These are phyloP conservation scores for Serendipita vermifera DNA, from an alignment of 768 basidiomycete species.

Conservation along the genomic window DNA sequence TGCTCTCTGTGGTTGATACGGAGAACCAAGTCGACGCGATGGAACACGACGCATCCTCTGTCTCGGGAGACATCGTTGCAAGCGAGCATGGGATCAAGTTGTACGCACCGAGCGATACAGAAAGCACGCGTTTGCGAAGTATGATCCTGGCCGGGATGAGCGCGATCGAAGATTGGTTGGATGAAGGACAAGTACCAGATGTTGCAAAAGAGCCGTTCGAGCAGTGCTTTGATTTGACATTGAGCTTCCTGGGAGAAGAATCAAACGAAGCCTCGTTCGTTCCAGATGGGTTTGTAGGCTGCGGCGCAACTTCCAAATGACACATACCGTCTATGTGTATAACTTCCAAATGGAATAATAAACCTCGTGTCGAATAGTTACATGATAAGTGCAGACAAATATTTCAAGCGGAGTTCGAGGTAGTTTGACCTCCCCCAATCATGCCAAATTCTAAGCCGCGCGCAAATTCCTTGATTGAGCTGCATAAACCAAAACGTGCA, in stretches of 20 bases:
- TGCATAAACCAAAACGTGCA: neutral
- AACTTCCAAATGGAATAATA: too few relatives aligned
- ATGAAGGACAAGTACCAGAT: neutral
- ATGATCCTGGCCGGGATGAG: neutral
- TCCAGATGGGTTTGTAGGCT: neutral
- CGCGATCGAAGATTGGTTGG: slow-evolving; percentile 8
- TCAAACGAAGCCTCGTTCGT: neutral
- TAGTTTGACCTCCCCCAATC: neutral
- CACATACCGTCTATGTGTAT: too few relatives aligned
- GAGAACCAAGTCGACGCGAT: neutral
- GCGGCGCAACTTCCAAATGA: too few relatives aligned
- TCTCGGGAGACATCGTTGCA: neutral
- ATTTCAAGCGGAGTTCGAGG: too few relatives aligned
- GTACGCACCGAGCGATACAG: neutral
- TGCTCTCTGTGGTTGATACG: neutral
- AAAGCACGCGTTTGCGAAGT: neutral
- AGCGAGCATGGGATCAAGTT: neutral
- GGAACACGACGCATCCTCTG: neutral
- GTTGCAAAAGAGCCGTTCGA: neutral
- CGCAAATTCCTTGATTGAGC: neutral
- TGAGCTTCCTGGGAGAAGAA: neutral
- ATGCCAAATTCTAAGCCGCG: neutral
- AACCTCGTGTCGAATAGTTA: too few relatives aligned
- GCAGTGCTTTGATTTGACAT: neutral
- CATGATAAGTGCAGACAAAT: too few relatives aligned